Evolutionary conservation across 2,329 filamentous ascomycete genomes (phyloP).

Genomic region (Aspergillus phoenicis): DNA sequence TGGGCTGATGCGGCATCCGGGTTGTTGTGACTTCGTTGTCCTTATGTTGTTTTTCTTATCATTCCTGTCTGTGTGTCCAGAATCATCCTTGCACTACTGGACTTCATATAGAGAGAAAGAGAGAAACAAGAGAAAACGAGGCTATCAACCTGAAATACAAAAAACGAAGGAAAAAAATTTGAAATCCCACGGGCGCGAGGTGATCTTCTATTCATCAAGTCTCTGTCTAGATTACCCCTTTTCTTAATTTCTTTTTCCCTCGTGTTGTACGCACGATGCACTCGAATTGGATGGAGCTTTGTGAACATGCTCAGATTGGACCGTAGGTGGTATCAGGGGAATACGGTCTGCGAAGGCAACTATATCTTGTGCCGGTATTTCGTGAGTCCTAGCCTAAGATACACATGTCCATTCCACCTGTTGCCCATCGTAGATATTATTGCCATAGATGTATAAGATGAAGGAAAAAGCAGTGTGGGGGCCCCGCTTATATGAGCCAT

Average conservation of each 20-base stretch:
- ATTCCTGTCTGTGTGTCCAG: constrained; percentile 21
- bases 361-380: neutral
- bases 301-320: neutral
- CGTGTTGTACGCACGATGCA: neutral
- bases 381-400: neutral
- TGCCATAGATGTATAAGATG: neutral
- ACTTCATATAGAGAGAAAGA: constrained; percentile 19
- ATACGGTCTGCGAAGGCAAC: neutral
- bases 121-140: constrained; percentile 21
- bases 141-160: constrained; percentile 31
- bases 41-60: constrained; percentile 18
- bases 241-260: neutral
- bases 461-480: neutral
- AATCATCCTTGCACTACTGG: constrained; percentile 2
- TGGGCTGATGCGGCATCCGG: constrained; percentile 38
- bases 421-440: neutral
- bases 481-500: neutral
- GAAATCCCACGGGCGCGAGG: constrained; percentile 30
- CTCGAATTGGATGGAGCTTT: neutral
- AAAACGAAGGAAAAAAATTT: constrained; percentile 29
- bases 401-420: neutral
- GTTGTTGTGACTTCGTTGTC: constrained; percentile 33
- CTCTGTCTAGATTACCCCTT: neutral
- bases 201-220: neutral
- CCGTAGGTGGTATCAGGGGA: neutral